phyloP scores from a whole-genome alignment of 345 rosid genomes.

The Eucalyptus grandis region DNA sequence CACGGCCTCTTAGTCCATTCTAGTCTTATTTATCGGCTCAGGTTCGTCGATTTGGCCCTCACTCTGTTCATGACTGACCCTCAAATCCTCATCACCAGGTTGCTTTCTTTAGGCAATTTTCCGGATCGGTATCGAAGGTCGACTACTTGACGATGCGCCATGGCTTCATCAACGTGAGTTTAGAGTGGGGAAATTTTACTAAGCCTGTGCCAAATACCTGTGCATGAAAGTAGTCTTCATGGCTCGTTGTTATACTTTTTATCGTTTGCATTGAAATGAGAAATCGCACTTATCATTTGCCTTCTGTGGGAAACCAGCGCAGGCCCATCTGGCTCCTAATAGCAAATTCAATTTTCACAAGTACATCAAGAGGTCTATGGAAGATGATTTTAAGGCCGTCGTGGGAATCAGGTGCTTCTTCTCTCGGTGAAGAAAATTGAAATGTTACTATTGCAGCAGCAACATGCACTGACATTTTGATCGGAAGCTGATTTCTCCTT shows the following conservation, averaged over 20 bases:
- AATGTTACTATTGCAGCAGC: neutral
- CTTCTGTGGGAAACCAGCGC: neutral
- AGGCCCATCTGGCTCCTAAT: constrained; percentile 45
- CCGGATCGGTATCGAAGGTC: constrained; percentile 32
- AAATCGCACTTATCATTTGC: neutral
- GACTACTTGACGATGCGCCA: constrained; percentile 58
- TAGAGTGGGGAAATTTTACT: neutral
- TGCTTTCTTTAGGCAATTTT: constrained; percentile 52
- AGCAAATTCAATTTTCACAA: constrained; percentile 44
- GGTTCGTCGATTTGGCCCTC: neutral
- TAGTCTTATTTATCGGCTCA: neutral
- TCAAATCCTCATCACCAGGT: constrained; percentile 9
- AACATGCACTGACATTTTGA: neutral
- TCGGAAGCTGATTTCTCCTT: neutral
- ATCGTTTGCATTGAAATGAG: neutral
- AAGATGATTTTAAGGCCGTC: constrained; percentile 56
- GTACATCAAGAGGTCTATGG: constrained; percentile 51
- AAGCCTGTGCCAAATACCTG: neutral
- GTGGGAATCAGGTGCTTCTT: constrained; percentile 37
- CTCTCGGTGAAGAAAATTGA: neutral
- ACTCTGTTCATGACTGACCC: neutral
- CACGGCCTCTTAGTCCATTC: neutral
- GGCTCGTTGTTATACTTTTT: fast-evolving
- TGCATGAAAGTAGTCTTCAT: neutral
- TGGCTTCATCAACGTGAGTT: constrained; percentile 47